These are phyloP conservation scores for Salix purpurea DNA, from an alignment of 345 rosid genomes.

Conservation along the genomic window DNA sequence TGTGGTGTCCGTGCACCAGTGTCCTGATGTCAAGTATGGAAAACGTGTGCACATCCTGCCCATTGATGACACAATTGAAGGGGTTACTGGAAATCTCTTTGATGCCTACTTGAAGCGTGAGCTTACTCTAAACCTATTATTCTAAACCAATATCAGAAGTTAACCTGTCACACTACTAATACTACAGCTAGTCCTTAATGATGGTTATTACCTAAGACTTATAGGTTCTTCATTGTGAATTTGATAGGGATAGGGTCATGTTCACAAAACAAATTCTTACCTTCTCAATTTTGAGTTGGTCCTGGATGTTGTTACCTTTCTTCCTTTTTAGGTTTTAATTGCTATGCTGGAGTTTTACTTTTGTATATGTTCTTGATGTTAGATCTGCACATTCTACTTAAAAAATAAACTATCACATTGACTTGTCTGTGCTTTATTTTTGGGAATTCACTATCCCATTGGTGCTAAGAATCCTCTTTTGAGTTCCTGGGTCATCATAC, in stretches of 20 bases:
- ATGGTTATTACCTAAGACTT: background rate
- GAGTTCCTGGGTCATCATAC: background rate
- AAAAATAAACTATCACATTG: background rate
- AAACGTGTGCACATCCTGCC: slow-evolving; percentile 94
- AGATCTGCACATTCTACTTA: background rate
- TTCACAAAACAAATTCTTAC: background rate
- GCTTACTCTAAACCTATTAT: slow-evolving; percentile 25
- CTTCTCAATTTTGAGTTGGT: background rate
- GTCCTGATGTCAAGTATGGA: slow-evolving; percentile 90
- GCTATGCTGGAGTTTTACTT: slow-evolving; percentile 4
- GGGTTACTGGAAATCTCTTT: slow-evolving; percentile 84
- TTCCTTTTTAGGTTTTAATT: no score
- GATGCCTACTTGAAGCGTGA: slow-evolving; percentile 92
- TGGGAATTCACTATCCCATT: background rate
- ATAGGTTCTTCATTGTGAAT: background rate
- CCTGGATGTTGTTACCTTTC: background rate
- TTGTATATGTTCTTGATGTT: slow-evolving; percentile 38
- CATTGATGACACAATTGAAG: slow-evolving; percentile 85
- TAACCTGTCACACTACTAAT: no score
- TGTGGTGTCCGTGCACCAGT: slow-evolving; percentile 83
- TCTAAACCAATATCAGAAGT: background rate
- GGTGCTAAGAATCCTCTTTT: background rate
- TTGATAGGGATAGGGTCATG: background rate
- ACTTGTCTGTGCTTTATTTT: background rate
- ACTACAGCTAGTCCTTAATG: background rate